A percentile compares a stretch with the other conserved stretches of the same genome.
These are phyloP conservation scores for Penicillium sp. DNA, from an alignment of 2,329 filamentous ascomycete genomes.

Conservation along the genomic window DNA sequence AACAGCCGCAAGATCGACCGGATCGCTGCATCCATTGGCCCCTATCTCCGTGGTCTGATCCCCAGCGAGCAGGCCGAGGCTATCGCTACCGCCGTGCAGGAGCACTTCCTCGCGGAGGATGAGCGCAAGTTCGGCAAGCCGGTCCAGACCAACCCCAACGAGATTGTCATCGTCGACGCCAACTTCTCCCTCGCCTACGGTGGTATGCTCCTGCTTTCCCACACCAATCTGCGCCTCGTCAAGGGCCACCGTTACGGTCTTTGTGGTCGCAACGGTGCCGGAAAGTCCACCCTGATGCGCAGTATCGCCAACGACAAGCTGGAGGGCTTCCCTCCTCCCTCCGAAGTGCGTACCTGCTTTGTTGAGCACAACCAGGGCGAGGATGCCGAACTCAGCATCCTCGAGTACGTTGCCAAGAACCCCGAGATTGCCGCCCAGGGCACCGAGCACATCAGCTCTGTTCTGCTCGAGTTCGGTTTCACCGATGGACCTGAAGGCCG, in stretches of 20 bases:
- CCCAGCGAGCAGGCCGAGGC: conserved; percentile 66
- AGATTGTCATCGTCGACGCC: conserved; percentile 95
- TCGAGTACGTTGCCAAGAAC: conserved; percentile 91
- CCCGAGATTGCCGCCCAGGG: conserved; percentile 82
- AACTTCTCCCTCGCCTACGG: conserved; percentile 97
- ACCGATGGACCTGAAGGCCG: conserved; percentile 86
- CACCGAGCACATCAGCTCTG: conserved; percentile 77
- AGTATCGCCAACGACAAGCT: conserved; percentile 95
- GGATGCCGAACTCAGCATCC: conserved; percentile 93
- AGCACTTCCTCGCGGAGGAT: conserved; percentile 82
- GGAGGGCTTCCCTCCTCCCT: conserved; percentile 92
- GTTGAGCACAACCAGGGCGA: conserved; percentile 99
- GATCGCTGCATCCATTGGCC: conserved; percentile 70
- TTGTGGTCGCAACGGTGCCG: conserved; percentile 94
- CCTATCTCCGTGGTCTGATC: conserved; percentile 77
- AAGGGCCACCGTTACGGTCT: conserved; percentile 98
- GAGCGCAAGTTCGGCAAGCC: conserved; percentile 84
- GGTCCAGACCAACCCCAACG: conserved; percentile 85
- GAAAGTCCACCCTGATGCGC: conserved; percentile 99
- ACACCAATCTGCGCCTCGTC: conserved; percentile 91
- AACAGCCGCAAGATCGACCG: conserved; percentile 80
- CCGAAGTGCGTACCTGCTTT: conserved; percentile 93
- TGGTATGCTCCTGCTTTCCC: conserved; percentile 93
- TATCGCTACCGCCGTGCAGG: conserved; percentile 75
- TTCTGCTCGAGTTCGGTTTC: conserved; percentile 92